Base-by-base conservation (phyloP, 768 basidiomycete genomes). In the Gelatoporia subvermispora region DNA sequence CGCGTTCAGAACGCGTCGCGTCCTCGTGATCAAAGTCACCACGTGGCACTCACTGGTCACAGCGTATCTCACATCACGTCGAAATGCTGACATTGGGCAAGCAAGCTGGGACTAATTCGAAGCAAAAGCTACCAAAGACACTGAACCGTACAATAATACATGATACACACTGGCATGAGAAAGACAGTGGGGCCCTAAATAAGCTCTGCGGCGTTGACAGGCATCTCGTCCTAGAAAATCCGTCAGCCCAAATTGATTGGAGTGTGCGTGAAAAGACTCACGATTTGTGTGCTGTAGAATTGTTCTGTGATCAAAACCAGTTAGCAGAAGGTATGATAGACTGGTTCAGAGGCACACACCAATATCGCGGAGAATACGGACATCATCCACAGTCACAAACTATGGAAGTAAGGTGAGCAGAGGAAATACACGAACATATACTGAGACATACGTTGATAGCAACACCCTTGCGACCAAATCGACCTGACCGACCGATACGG, bases 391-490 rank as follows among this genome's bases (percentile, higher is more conserved):
- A 16, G 93, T 95, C 42, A 93, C 90, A 59, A 92, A 92, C 90
- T 92, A 41, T 55, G 51, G 47, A 10, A n/a, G 11, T 22, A 13
- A 15, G 2, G 28, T 46, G 43, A 35, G 35, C 39, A 39, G 38
- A 41, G 2, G 35, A 45, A 13, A 18, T 21, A 35, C 7, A 20
- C 43, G 43, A 23, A 35, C 21, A 31, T 25, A 2, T 36, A 23
- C 22, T 20, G 39, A 20, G 25, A 71, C 85, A 37, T 62, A 96
- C 94, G 71, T 98, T 99, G 72, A 99, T 98, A 38, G 96, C 96
- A 52, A 98, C 96, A 77, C 95, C 96, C 73, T 99, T 99, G 60
- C 96, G 79, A 59, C 96, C 96, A 73, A 98, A 98, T 50, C 96
- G 93, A 64, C 96, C 96, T 50, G 94, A 96, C 53, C 96, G 93